phyloP scores from a whole-genome alignment of 257 asterid species.

The Eucommia ulmoides region DNA sequence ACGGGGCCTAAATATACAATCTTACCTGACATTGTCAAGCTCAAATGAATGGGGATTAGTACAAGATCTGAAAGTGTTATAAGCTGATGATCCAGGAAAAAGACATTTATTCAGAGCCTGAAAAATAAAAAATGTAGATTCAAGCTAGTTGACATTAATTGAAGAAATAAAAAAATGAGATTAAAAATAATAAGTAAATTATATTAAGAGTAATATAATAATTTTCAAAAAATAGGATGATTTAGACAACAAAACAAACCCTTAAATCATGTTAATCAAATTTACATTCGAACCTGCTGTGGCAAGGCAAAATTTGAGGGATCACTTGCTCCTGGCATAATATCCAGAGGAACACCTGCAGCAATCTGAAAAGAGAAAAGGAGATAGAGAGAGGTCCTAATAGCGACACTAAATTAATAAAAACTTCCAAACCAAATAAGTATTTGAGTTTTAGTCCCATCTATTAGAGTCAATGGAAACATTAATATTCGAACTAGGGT shows the following conservation, averaged over 20 bases:
- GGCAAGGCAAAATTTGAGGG: slow-evolving; percentile 91
- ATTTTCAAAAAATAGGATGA: too few species aligned
- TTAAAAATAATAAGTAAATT: not conserved
- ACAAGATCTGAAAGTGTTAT: slow-evolving; percentile 92
- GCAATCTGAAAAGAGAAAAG: slow-evolving; percentile 76
- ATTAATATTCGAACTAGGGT: too few species aligned
- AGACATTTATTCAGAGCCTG: slow-evolving; percentile 87
- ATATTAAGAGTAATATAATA: too few species aligned
- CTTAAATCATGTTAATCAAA: too few species aligned
- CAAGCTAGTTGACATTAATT: not conserved
- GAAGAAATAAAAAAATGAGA: not conserved
- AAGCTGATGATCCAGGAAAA: slow-evolving; percentile 82
- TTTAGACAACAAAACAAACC: too few species aligned
- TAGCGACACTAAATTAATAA: too few species aligned
- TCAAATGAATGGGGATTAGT: slow-evolving; percentile 87
- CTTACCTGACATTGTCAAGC: slow-evolving; percentile 79
- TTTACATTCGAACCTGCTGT: slow-evolving; percentile 74
- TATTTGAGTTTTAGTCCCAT: too few species aligned
- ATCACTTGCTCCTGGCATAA: slow-evolving; percentile 83
- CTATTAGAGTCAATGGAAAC: too few species aligned
- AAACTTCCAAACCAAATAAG: too few species aligned
- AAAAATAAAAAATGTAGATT: slow-evolving; percentile 1
- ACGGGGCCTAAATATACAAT: too few species aligned
- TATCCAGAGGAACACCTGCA: slow-evolving; percentile 65
- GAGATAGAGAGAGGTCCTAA: too few species aligned